Conservation (phyloP, 1,284 basidiomycete species). For the Athelia psychrophila region DNA sequence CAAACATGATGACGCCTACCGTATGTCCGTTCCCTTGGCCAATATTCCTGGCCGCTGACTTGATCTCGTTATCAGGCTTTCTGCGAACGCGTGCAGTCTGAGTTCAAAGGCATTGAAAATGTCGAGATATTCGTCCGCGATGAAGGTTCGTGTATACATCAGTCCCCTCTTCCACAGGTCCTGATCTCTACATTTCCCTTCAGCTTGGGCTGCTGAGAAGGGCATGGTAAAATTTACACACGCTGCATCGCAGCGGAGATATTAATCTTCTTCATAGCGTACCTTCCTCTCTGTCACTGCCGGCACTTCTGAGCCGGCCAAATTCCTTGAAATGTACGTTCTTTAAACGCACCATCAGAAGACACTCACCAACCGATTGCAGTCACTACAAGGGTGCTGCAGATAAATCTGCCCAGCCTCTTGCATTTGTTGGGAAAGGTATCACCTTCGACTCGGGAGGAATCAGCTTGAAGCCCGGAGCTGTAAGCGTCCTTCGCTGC, state of each 20-base stretch:
- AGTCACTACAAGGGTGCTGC: conserved; percentile 82
- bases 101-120: conserved; percentile 67
- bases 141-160: conserved; percentile 54
- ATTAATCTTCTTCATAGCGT: conserved; percentile 37
- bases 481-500: conserved; percentile 41
- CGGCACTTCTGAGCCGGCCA: conserved; percentile 81
- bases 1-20: conserved; percentile 81
- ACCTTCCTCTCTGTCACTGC: conserved; percentile 87
- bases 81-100: conserved; percentile 65
- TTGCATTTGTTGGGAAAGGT: conserved; percentile 86
- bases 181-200: conserved; percentile 2
- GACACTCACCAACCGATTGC: too few relatives aligned
- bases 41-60: background rate
- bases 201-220: conserved; percentile 78
- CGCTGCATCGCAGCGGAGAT: background rate
- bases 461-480: conserved; percentile 79
- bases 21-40: conserved; percentile 28
- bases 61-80: conserved; percentile 49
- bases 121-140: conserved; percentile 75
- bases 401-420: conserved; percentile 51
- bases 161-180: conserved; percentile 1
- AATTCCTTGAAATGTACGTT: conserved; percentile 82
- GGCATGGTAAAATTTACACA: conserved; percentile 58
- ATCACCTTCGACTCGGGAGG: conserved; percentile 90
- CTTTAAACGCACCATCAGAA: too few relatives aligned